phyloP scores from a whole-genome alignment of 2,329 filamentous ascomycete species.

The Plectosphaerella sp. region DNA sequence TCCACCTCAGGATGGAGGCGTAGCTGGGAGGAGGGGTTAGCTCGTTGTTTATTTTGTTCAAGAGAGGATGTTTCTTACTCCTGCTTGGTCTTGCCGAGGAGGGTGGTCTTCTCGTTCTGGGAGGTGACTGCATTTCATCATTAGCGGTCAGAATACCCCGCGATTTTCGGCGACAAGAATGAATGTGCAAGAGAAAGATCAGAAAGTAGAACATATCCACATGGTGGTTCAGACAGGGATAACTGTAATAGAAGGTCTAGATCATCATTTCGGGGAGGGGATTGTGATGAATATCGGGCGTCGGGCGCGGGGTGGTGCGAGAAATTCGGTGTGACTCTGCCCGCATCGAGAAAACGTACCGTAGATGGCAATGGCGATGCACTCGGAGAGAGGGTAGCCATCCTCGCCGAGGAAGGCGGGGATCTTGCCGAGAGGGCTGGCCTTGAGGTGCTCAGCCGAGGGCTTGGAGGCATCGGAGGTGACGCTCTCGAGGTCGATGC shows the following conservation, averaged over 20 bases:
- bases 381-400: slow-evolving; percentile 84
- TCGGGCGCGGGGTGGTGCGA: slow-evolving; percentile 1
- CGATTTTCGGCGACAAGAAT: slow-evolving; percentile 16
- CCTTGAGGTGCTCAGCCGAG: slow-evolving; percentile 73
- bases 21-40: slow-evolving; percentile 48
- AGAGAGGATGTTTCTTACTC: slow-evolving; percentile 53
- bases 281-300: not conserved
- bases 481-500: slow-evolving; percentile 84
- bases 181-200: slow-evolving; percentile 38
- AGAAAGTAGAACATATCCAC: slow-evolving; percentile 92
- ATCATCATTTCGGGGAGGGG: slow-evolving; percentile 57
- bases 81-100: slow-evolving; percentile 99
- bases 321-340: not conserved
- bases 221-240: slow-evolving; percentile 89
- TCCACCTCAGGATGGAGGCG: slow-evolving; percentile 95
- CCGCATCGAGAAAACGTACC: slow-evolving; percentile 66
- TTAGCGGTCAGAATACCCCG: slow-evolving; percentile 21
- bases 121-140: slow-evolving; percentile 69
- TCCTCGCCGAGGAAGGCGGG: slow-evolving; percentile 91
- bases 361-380: slow-evolving; percentile 95
- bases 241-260: slow-evolving; percentile 77
- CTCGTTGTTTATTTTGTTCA: not conserved
- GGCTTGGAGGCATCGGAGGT: slow-evolving; percentile 63
- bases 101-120: slow-evolving; percentile 99
- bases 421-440: slow-evolving; percentile 86